Evolutionary conservation across 2,329 filamentous ascomycete genomes (phyloP).

Genomic region (Trichoderma sp.): DNA sequence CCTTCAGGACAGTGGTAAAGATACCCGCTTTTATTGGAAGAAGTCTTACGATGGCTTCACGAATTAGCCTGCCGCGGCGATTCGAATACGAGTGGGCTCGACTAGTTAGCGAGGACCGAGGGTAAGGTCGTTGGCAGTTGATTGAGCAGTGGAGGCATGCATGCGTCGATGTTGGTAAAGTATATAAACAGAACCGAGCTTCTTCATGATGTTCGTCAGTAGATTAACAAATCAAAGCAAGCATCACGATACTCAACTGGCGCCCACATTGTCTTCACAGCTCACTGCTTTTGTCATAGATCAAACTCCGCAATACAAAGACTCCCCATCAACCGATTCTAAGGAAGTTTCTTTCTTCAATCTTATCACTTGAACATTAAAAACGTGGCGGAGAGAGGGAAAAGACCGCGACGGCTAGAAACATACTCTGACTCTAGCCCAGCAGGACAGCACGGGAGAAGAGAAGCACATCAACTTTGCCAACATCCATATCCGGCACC

Average conservation of each 20-base stretch:
- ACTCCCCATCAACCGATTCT: not conserved
- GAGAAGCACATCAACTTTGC: not conserved
- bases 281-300: not conserved
- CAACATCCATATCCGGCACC: not conserved
- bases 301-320: not conserved
- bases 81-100: not conserved
- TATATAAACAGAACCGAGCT: constrained; percentile 10
- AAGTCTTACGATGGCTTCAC: constrained; percentile 23
- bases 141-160: not conserved
- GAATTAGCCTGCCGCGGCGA: not conserved
- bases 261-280: not conserved
- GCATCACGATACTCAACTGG: not conserved
- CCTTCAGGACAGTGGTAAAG: not conserved
- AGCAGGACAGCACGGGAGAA: not conserved
- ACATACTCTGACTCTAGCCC: not conserved
- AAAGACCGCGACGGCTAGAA: not conserved
- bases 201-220: not conserved
- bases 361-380: not conserved
- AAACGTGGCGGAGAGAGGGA: not conserved
- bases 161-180: not conserved
- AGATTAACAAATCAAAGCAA: not conserved
- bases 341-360: not conserved
- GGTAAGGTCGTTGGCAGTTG: not conserved
- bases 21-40: not conserved
- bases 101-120: constrained; percentile 18